A percentile compares a stretch with the other conserved stretches of the same genome.
phyloP scores from a whole-genome alignment of 2,329 filamentous ascomycete genomes.

The Immersiporthe knoxdaviesiana region DNA sequence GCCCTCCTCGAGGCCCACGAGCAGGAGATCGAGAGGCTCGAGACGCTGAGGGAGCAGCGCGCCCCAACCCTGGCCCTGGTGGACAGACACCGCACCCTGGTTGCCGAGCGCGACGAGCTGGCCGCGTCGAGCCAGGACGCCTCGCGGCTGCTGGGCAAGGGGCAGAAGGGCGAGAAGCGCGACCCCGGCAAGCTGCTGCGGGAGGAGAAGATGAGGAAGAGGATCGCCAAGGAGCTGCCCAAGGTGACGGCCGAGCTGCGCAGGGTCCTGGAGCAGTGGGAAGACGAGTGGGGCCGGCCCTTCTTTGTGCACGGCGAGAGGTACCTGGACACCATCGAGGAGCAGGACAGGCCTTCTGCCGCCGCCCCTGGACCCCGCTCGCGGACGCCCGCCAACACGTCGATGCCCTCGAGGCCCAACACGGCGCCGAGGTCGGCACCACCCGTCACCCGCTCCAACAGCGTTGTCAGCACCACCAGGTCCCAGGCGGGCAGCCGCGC shows the following conservation, averaged over 20 bases:
- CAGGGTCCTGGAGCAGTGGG: conserved; percentile 82
- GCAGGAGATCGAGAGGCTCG: conserved; percentile 81
- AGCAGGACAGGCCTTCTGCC: conserved; percentile 61
- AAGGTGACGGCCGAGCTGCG: conserved; percentile 86
- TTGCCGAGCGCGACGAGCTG: conserved; percentile 85
- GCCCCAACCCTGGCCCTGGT: conserved; percentile 81
- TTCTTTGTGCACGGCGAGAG: conserved; percentile 92
- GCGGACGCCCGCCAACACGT: conserved; percentile 72
- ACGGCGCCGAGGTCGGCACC: conserved; percentile 44
- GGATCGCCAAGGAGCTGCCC: conserved; percentile 92
- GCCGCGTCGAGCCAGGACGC: conserved; percentile 92
- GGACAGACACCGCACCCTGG: conserved; percentile 79
- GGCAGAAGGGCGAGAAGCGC: conserved; percentile 89
- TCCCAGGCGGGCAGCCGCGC: conserved; percentile 44
- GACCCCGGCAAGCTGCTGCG: conserved; percentile 91
- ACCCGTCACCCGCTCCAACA: conserved; percentile 41
- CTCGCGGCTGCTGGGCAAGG: conserved; percentile 87
- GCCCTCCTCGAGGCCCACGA: conserved; percentile 94
- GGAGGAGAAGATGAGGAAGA: conserved; percentile 98
- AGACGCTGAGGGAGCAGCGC: conserved; percentile 83
- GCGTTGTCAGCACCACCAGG: conserved; percentile 38
- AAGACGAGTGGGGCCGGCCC: conserved; percentile 90
- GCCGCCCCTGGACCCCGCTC: conserved; percentile 66
- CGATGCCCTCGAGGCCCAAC: conserved; percentile 44
- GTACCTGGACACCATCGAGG: conserved; percentile 84